A percentile compares a stretch with the other conserved stretches of the same genome.
phyloP scores from a whole-genome alignment of 176 grass and related monocot species.

The Rhynchospora breviuscula region DNA sequence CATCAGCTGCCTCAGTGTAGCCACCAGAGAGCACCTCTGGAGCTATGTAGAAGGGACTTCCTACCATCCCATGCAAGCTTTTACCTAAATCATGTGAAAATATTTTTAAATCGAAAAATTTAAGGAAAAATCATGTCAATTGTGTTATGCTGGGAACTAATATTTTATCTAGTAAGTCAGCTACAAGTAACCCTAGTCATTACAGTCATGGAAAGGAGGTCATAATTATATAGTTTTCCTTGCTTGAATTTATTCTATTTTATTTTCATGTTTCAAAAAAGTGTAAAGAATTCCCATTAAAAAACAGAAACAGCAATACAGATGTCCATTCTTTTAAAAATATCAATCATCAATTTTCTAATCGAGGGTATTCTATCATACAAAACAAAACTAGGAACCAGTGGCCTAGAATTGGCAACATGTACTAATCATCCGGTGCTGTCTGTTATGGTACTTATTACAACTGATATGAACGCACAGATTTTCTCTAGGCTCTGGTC shows the following conservation, averaged over 20 bases:
- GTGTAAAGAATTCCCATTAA: no score
- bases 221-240: background rate
- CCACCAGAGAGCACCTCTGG: slow-evolving; percentile 86
- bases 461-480: background rate
- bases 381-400: background rate
- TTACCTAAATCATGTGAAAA: slow-evolving; percentile 48
- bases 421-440: background rate
- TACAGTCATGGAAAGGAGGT: background rate
- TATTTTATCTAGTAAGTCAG: background rate
- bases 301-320: no score
- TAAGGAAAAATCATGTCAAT: background rate
- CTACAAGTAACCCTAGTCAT: background rate
- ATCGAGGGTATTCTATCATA: background rate
- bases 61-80: slow-evolving; percentile 79
- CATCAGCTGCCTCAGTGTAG: slow-evolving; percentile 83
- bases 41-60: slow-evolving; percentile 93
- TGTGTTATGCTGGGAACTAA: background rate
- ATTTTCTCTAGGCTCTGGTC: background rate
- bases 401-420: background rate
- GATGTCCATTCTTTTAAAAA: background rate
- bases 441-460: background rate
- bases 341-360: background rate
- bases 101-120: background rate
- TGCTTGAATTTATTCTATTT: background rate
- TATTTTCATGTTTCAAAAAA: background rate